These are phyloP conservation scores for Vigna radiata DNA, from an alignment of 306 rosid genomes.

Conservation along the genomic window DNA sequence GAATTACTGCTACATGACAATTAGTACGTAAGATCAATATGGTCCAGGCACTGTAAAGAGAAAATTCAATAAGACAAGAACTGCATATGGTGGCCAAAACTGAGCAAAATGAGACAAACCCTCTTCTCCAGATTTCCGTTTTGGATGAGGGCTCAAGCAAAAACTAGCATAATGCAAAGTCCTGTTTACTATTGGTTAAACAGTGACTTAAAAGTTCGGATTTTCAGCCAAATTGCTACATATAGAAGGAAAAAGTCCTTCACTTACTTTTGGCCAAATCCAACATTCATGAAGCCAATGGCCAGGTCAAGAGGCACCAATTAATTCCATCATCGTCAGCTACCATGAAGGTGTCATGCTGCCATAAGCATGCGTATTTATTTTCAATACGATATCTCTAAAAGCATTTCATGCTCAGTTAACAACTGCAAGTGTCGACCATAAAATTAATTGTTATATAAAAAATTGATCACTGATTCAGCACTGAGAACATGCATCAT, in stretches of 20 bases:
- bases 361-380: not conserved
- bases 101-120: not conserved
- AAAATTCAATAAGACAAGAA: not conserved
- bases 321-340: not conserved
- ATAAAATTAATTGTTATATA: not conserved
- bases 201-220: not conserved
- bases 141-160: not conserved
- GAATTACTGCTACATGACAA: constrained; percentile 23
- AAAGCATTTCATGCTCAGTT: not conserved
- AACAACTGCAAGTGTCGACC: not conserved
- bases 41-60: constrained; percentile 64
- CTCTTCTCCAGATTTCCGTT: not conserved
- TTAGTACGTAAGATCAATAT: constrained; percentile 60
- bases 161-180: not conserved
- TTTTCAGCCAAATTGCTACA: not conserved
- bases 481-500: not conserved
- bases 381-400: constrained; percentile 9
- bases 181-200: constrained; percentile 1
- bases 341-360: not conserved
- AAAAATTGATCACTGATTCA: not conserved
- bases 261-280: not conserved
- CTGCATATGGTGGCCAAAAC: not conserved
- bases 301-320: not conserved
- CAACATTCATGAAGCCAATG: not conserved
- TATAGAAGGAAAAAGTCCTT: not conserved